A percentile compares a stretch with the other conserved stretches of the same genome.
These are phyloP conservation scores for Heliosperma pusillum DNA, from an alignment of 148 eudicot species.

Conservation along the genomic window DNA sequence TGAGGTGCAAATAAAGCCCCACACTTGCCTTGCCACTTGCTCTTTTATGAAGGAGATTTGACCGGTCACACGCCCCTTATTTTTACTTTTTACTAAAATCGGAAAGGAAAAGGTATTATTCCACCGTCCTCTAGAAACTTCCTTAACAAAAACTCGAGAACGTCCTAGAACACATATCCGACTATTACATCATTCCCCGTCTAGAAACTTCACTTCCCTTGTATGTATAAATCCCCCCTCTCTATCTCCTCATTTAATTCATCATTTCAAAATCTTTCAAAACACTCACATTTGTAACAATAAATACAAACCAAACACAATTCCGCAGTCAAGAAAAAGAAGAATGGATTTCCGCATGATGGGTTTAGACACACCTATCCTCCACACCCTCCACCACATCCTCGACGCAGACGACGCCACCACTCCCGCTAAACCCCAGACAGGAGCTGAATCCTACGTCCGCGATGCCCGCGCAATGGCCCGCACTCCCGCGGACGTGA, in stretches of 20 bases:
- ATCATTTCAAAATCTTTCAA: not conserved
- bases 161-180: not conserved
- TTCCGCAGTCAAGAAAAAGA: slow-evolving; percentile 8
- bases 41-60: too few relatives aligned
- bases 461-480: slow-evolving; percentile 71
- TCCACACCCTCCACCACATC: slow-evolving; percentile 49
- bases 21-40: too few relatives aligned
- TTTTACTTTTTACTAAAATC: too few relatives aligned
- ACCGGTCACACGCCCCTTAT: too few relatives aligned
- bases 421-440: slow-evolving; percentile 7
- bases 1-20: too few relatives aligned
- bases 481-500: slow-evolving; percentile 57
- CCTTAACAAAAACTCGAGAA: not conserved
- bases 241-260: not conserved
- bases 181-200: not conserved
- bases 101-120: too few relatives aligned
- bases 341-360: slow-evolving; percentile 55
- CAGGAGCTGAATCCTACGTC: slow-evolving; percentile 38
- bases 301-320: not conserved
- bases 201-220: slow-evolving; percentile 22
- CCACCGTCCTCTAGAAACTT: slow-evolving; percentile 12
- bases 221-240: slow-evolving; percentile 14
- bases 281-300: not conserved
- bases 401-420: slow-evolving; percentile 33
- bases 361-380: slow-evolving; percentile 46